Base-by-base conservation (phyloP, 2,329 filamentous ascomycete species). In the Macrophomina tecta region DNA sequence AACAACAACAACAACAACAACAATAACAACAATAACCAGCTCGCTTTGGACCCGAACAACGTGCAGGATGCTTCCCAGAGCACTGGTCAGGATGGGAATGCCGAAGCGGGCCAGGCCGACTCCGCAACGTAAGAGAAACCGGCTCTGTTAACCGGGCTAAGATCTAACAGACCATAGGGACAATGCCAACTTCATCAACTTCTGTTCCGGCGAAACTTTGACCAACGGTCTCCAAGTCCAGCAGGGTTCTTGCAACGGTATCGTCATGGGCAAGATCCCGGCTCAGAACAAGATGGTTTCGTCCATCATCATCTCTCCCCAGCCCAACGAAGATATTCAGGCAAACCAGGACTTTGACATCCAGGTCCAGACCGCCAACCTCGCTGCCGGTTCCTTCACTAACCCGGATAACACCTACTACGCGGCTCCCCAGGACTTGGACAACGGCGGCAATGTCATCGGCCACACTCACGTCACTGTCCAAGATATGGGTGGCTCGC, bases 201-300 rank as follows among this genome's bases (percentile, higher is more conserved):
- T 87, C 76, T 88, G 86, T 72, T 73, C 78, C 5, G 84, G 84
- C 68, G 82, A 84, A 73, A 82, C 80, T 3, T 72, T 85, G 66
- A 88, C 86, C 68, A 87, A 88, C 69, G 86, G 86, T 69, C 76
- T 78, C 5, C 85, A 87, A 70, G 75, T 80, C 69, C 75, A 78
- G 46, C 72, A 68, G 0, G 85, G 85, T 9, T 87, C 85, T 52
- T 88, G 86, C 76, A 88, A 87, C 72, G 82, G 83, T 68, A 83
- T 87, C 65, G 83, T 82, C n/a, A 86, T 87, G 84, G 85, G 85
- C 69, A 80, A 84, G 53, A 84, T 88, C 66, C 86, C 86, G 8
- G 77, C 81, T 8, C 73, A 77, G 18, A 71, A 71, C 66, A 81
- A 84, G 69, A 88, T 88, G 86, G 76, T 87, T 61, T 85, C 85